These are phyloP conservation scores for Panicum virgatum DNA, from an alignment of 202 grass and related monocot species.

Conservation along the genomic window DNA sequence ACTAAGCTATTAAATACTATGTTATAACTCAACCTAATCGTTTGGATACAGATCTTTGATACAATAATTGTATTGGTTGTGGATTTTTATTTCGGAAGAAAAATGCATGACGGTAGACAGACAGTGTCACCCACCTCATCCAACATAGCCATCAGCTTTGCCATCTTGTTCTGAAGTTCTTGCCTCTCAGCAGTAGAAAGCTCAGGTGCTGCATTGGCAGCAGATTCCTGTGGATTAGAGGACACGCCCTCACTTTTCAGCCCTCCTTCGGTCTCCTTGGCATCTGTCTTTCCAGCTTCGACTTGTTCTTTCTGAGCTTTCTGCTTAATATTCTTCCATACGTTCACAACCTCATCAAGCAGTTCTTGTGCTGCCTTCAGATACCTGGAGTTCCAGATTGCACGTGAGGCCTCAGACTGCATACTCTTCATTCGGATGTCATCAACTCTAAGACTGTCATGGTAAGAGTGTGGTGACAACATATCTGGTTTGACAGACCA, in stretches of 20 bases:
- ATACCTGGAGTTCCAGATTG: constrained; percentile 64
- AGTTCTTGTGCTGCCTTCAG: constrained; percentile 68
- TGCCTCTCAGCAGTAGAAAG: constrained; percentile 73
- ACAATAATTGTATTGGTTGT: background rate
- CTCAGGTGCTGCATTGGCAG: constrained; percentile 46
- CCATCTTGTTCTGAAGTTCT: constrained; percentile 85
- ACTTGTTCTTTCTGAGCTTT: constrained; percentile 61
- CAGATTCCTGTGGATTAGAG: constrained; percentile 53
- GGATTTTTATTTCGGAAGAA: constrained; percentile 1
- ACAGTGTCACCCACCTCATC: constrained; percentile 61
- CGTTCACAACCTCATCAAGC: constrained; percentile 72
- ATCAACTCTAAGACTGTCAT: constrained; percentile 51
- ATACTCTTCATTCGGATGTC: constrained; percentile 50
- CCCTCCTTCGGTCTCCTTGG: constrained; percentile 48
- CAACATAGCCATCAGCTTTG: constrained; percentile 72
- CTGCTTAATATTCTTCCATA: constrained; percentile 61
- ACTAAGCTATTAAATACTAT: background rate
- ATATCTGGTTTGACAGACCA: constrained; percentile 52
- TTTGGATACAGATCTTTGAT: background rate
- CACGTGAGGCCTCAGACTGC: constrained; percentile 46
- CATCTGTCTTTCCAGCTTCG: constrained; percentile 44
- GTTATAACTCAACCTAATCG: background rate
- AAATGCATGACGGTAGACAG: background rate
- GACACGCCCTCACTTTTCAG: constrained; percentile 55
- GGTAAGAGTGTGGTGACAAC: constrained; percentile 51